Evolutionary conservation across 495 filamentous ascomycete genomes (phyloP), one percentile per base, ranked within the genome.

Genomic region (Cudoniella acicularis): DNA sequence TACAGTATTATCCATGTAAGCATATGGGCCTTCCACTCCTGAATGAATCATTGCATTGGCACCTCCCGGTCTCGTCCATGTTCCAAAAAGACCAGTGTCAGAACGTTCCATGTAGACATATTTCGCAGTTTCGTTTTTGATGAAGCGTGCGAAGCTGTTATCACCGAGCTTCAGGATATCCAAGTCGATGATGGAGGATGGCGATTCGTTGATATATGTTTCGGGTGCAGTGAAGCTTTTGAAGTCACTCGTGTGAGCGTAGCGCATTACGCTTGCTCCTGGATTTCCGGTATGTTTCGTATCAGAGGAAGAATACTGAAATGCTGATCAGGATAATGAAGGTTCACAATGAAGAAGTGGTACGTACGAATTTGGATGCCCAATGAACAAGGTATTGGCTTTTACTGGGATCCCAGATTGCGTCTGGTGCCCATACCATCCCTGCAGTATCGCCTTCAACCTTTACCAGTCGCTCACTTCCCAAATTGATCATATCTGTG

Each of bases 401-500:
- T 62, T 79, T 78, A 1, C 68, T 65, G 0, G 74, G 68, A 56
- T 82, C 76, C 79, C 78, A 81, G 48, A 81, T 75, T 0, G 78
- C 78, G 46, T 78, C 77, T 0, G 79, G 79, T 11, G 78, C 78
- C 78, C 79, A 82, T 0, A 82, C 79, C 79, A 82, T 82, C 11
- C 78, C 79, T 2, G 77, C 79, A 3, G 68, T 77, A 10, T 62
- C 60, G 45, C 78, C 74, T 57, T 82, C 77, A 1, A 81, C 77
- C 1, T 62, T 64, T 1, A 80, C 77, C 8, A 82, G 58, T 11
- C 78, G 67, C 64, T 82, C 78, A 23, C 71, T 69, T 23, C 59
- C 69, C 71, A 75, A 82, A 64, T 71, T 78, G 23, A 79, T 48
- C 2, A 81, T 63, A 56, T 81, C 78, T 0, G 71, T 78, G 61